Evolutionary conservation across 2,329 filamentous ascomycete genomes (phyloP), one percentile per base, ranked within the genome.

Genomic region (Hypoxylon sp.): DNA sequence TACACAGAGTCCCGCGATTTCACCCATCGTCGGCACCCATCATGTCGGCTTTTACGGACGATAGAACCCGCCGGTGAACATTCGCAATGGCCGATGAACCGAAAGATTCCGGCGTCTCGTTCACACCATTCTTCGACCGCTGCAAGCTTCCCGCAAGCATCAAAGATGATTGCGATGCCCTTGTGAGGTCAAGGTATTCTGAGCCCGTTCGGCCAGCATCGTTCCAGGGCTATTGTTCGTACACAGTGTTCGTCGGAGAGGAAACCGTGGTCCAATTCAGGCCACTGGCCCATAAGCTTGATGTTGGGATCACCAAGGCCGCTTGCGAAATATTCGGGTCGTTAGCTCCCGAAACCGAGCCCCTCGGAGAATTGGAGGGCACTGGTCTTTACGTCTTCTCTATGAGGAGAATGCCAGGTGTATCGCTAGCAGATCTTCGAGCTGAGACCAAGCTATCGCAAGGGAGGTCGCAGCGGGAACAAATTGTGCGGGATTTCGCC

Each of bases 161-260:
- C n/a, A 75, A 73, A 51, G 63, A 73, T 7, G 70, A 75, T 34
- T 78, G 77, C 72, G 75, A 82, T 57, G 67, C 70, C 2, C 80
- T 82, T 51, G 76, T 79, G 13, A 65, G 61, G 41, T 57, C 73
- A 14, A 71, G 68, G 0, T 83, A 81, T 52, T 77, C 79, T 0
- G 67, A 65, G n/a, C 56, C 71, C 2, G 73, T 82, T 25, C 67
- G 70, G 2, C 77, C 80, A 2, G 77, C 78, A 6, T 70, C 77
- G 5, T 77, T 77, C 4, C 85, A 87, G 68, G 85, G 85, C 17
- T 85, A 84, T 67, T 87, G 85, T 68, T 87, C 85, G 1, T 82
- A 86, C 69, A 87, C 85, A 0, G 66, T 86, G 5, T 74, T 78
- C 23, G 75, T 84, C 14, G 79, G 79, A 9, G 66, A 75, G 3